Conservation (phyloP, 495 filamentous ascomycete species). For the Hyaloscypha hepaticicola region DNA sequence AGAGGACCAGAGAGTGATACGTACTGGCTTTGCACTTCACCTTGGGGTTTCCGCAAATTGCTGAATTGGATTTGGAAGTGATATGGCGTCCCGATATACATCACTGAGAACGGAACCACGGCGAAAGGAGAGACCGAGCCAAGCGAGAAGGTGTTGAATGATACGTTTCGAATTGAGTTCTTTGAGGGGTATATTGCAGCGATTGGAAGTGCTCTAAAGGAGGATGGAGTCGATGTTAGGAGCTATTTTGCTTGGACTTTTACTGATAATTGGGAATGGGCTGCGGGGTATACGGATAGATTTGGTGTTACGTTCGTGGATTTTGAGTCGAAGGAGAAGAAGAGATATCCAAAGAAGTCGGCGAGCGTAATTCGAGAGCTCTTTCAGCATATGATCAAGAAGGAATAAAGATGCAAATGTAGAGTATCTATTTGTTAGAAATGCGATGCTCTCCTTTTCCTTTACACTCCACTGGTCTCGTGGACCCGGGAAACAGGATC, state of each 20-base stretch:
- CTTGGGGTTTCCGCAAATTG: constrained; percentile 70
- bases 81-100: constrained; percentile 73
- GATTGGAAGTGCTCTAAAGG: constrained; percentile 62
- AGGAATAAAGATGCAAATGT: not conserved
- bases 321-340: constrained; percentile 51
- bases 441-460: constrained; percentile 28
- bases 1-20: constrained; percentile 72
- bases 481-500: constrained; percentile 10
- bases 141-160: constrained; percentile 62
- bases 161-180: constrained; percentile 71
- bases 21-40: constrained; percentile 66
- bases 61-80: constrained; percentile 76
- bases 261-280: constrained; percentile 68
- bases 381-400: constrained; percentile 17
- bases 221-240: constrained; percentile 68
- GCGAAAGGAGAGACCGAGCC: constrained; percentile 74
- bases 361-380: constrained; percentile 24
- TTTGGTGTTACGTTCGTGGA: constrained; percentile 77
- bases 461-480: constrained; percentile 5
- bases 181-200: constrained; percentile 68
- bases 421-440: constrained; percentile 33
- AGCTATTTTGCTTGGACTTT: constrained; percentile 80
- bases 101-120: constrained; percentile 81
- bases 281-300: constrained; percentile 73
- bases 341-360: constrained; percentile 37